Conservation (phyloP, 129 eudicot species). For the Heracleum sosnowskyi region DNA sequence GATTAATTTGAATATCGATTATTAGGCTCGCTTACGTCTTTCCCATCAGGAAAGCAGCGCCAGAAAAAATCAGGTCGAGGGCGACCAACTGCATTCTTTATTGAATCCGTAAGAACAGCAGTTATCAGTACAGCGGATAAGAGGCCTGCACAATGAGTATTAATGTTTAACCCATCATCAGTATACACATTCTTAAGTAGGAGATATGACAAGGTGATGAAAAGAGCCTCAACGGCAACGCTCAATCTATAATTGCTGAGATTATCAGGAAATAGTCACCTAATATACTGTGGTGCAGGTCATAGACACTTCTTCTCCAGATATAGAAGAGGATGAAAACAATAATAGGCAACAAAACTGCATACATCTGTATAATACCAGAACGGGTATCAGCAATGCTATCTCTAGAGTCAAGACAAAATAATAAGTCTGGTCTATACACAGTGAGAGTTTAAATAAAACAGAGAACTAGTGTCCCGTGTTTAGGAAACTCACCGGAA, state of each 20-base stretch:
- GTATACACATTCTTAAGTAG: not conserved
- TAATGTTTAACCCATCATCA: not conserved
- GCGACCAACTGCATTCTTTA: too few relatives aligned
- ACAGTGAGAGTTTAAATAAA: not conserved
- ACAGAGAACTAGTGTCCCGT: not conserved
- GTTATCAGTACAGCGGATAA: constrained; percentile 51
- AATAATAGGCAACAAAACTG: too few relatives aligned
- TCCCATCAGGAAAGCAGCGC: constrained; percentile 88
- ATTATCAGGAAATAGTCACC: constrained; percentile 27
- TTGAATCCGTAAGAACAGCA: too few relatives aligned
- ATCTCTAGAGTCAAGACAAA: not conserved
- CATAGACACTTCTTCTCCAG: too few relatives aligned
- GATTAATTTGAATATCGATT: not conserved
- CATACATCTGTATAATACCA: constrained; percentile 42
- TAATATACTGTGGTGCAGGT: constrained; percentile 62
- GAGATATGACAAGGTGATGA: constrained; percentile 1
- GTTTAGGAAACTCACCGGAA: constrained; percentile 52
- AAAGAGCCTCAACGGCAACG: too few relatives aligned
- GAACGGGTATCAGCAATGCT: not conserved
- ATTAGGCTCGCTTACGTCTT: constrained; percentile 30
- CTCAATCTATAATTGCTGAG: not conserved
- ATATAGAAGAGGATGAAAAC: too few relatives aligned
- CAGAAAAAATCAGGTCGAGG: too few relatives aligned
- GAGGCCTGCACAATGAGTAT: constrained; percentile 42
- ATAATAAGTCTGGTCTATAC: not conserved